These are phyloP conservation scores for Excoecaria agallocha DNA, from an alignment of 345 rosid species.

Conservation along the genomic window DNA sequence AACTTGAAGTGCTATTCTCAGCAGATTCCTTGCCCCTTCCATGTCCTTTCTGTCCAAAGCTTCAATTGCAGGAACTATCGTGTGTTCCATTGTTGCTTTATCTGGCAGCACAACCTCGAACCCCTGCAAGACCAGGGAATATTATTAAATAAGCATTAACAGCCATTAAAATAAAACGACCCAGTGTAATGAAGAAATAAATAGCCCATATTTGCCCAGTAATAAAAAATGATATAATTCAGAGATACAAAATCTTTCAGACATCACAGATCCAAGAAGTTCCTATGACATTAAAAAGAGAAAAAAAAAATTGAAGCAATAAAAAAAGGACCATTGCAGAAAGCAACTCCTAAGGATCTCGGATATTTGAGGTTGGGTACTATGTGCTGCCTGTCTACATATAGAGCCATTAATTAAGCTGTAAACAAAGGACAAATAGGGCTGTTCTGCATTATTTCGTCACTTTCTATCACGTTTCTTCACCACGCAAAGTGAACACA, in stretches of 20 bases:
- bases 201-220: background rate
- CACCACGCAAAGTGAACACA: background rate
- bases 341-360: background rate
- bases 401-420: background rate
- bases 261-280: background rate
- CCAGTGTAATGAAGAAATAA: background rate
- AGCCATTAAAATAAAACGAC: background rate
- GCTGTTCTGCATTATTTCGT: background rate
- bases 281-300: background rate
- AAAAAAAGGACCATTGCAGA: background rate
- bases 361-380: background rate
- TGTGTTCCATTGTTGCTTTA: slow-evolving; percentile 51
- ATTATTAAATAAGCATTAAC: background rate
- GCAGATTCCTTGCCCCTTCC: slow-evolving; percentile 48
- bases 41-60: slow-evolving; percentile 43
- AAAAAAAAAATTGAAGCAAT: background rate
- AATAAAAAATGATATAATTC: background rate
- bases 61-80: slow-evolving; percentile 43
- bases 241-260: background rate
- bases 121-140: slow-evolving; percentile 28
- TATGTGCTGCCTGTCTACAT: background rate
- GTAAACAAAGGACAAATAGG: background rate
- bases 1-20: slow-evolving; percentile 53
- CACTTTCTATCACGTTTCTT: background rate
- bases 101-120: slow-evolving; percentile 50